These are phyloP conservation scores for Podospora pseudoanserina DNA, from an alignment of 495 filamentous ascomycete genomes.

Conservation along the genomic window DNA sequence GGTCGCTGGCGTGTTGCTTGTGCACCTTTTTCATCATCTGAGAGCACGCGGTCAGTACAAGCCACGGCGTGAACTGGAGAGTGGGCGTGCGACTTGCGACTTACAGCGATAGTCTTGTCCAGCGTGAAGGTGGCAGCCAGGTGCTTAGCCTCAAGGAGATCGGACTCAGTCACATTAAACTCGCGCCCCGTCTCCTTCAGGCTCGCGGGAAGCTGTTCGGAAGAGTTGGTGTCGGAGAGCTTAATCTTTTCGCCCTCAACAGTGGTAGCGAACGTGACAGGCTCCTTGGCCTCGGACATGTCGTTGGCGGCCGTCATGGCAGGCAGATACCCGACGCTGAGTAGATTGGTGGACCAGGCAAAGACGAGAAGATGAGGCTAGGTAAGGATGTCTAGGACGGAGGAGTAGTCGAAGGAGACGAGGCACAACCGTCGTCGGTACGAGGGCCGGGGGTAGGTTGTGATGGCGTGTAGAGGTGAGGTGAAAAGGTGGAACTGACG, in stretches of 20 bases:
- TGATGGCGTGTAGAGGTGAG: not conserved
- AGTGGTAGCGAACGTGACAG: not conserved
- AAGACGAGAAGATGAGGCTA: not conserved
- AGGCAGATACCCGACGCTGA: not conserved
- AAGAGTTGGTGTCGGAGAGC: not conserved
- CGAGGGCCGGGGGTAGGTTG: no score
- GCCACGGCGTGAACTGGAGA: not conserved
- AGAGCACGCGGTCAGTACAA: not conserved
- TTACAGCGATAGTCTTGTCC: conserved; percentile 28
- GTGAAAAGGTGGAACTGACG: not conserved
- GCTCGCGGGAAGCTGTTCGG: not conserved
- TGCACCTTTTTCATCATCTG: conserved; percentile 27
- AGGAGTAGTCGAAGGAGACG: not conserved
- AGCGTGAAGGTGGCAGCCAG: conserved; percentile 32
- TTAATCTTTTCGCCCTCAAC: conserved; percentile 13
- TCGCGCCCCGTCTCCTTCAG: conserved; percentile 5
- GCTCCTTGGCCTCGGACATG: conserved; percentile 6
- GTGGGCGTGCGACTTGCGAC: not conserved
- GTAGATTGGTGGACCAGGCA: not conserved
- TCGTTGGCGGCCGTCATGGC: conserved; percentile 13
- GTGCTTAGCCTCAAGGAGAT: conserved; percentile 34
- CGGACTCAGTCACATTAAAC: conserved; percentile 32
- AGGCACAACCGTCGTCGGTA: not conserved
- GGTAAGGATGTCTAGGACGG: not conserved
- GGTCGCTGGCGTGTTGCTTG: conserved; percentile 32